These are phyloP conservation scores for Huntiella bhutanensis DNA, from an alignment of 2,329 filamentous ascomycete genomes.

Conservation along the genomic window DNA sequence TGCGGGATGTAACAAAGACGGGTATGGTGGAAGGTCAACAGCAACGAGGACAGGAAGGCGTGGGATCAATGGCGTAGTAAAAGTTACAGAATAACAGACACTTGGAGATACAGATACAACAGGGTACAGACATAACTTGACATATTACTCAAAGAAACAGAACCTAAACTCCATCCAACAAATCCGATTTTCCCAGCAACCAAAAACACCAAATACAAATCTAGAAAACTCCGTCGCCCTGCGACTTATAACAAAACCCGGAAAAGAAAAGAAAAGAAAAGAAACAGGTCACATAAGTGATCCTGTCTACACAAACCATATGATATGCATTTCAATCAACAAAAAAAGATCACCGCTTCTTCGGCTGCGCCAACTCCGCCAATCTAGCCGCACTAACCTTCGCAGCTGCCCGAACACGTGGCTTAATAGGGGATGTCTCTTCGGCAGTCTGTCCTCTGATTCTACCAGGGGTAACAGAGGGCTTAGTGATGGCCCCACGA, in stretches of 20 bases:
- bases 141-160: too few relatives aligned
- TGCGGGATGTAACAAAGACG: too few relatives aligned
- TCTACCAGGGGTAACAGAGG: neutral
- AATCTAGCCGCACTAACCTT: constrained; percentile 7
- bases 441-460: neutral
- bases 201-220: neutral
- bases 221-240: neutral
- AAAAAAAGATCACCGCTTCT: constrained; percentile 5
- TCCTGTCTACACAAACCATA: neutral
- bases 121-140: too few relatives aligned
- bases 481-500: neutral
- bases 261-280: neutral
- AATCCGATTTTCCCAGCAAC: neutral
- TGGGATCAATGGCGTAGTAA: too few relatives aligned
- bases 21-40: too few relatives aligned
- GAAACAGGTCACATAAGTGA: neutral
- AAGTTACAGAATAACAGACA: neutral
- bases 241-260: neutral
- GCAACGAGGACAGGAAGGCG: too few relatives aligned
- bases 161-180: too few relatives aligned
- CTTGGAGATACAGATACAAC: neutral
- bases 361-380: constrained; percentile 7
- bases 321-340: neutral
- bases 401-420: constrained; percentile 1
- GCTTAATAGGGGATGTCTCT: neutral